Base-by-base conservation (phyloP, 495 filamentous ascomycete genomes). In the Jackrogersella minutella region DNA sequence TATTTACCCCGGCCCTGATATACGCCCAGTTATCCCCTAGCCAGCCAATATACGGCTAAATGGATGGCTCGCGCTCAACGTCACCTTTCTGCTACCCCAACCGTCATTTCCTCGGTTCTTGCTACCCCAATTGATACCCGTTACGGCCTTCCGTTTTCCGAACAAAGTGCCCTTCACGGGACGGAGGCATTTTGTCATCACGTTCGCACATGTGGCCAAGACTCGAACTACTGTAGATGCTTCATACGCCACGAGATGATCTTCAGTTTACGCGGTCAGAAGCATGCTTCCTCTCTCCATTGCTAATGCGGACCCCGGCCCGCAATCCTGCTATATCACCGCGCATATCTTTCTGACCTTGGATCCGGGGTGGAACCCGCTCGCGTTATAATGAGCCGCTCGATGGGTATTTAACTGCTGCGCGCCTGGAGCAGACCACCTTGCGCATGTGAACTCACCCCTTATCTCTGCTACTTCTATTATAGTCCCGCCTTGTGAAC, bases 1-100 rank as follows among this genome's bases (percentile, higher is more conserved):
- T 28, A 60, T 74, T 69, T 74, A 65, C 64, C 71, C 68, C 58
- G 44, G 57, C 58, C 54, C 40, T 64, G 43, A n/a, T 70, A 56
- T 63, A 67, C 52, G 49, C 64, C 67, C 34, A 46, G 47, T 17
- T 26, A 19, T 61, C 17, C 30, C 47, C 44, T 40, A 57, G 58
- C 54, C 24, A 66, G 60, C 34, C 60, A 73, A 69, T 74, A 71
- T 74, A 66, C 71, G 71, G 71, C 71, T 74, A 74, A 74, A 74
- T 74, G 36, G 71, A 58, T 50, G 55, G 57, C 49, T 49, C 46
- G 34, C 33, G 66, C 50, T 43, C 56, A 58, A 67, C 61, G 68
- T 73, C 71, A 66, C 68, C 49, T 71, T 57, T 62, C 54, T 71
- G 14, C 58, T 54, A 59, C 61, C 68, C 51, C 62, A 66, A 43